phyloP scores from a whole-genome alignment of 108 stramenopile species.

The Fistulifera pelliculosa region DNA sequence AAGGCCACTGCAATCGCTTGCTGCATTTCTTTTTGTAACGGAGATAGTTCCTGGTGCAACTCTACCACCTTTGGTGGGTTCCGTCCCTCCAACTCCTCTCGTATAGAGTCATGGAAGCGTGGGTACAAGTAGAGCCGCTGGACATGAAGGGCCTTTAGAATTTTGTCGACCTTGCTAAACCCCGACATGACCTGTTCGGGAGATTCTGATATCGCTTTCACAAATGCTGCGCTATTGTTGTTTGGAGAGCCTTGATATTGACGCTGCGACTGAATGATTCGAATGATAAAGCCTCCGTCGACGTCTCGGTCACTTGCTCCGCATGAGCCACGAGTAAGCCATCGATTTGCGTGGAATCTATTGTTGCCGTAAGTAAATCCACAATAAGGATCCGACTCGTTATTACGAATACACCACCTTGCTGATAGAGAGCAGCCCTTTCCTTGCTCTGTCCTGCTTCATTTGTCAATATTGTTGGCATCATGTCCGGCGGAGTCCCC shows the following conservation, averaged over 20 bases:
- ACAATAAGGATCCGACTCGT: conserved; percentile 95
- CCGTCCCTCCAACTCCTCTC: conserved; percentile 60
- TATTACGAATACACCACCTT: conserved; percentile 60
- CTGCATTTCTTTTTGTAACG: conserved; percentile 84
- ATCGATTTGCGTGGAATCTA: conserved; percentile 56
- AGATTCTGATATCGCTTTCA: conserved; percentile 92
- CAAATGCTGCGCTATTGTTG: no score
- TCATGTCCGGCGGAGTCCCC: conserved; percentile 64
- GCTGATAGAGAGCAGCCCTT: conserved; percentile 30
- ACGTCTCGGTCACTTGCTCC: conserved; percentile 82
- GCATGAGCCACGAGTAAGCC: conserved; percentile 92
- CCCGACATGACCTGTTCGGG: conserved; percentile 74
- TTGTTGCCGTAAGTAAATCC: conserved; percentile 78
- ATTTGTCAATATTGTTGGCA: conserved; percentile 68
- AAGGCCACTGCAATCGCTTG: conserved; percentile 75
- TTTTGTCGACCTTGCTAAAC: conserved; percentile 85
- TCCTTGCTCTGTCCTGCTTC: conserved; percentile 68
- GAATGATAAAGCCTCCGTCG: conserved; percentile 94
- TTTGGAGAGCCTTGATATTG: conserved; percentile 19
- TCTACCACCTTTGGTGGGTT: conserved; percentile 77
- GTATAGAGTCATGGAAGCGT: conserved; percentile 79
- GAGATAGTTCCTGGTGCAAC: conserved; percentile 75
- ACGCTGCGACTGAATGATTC: conserved; percentile 80
- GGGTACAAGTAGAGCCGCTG: conserved; percentile 89
- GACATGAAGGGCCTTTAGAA: conserved; percentile 74